Base-by-base conservation (phyloP, 2,329 filamentous ascomycete species). In the Neonectria magnoliae region DNA sequence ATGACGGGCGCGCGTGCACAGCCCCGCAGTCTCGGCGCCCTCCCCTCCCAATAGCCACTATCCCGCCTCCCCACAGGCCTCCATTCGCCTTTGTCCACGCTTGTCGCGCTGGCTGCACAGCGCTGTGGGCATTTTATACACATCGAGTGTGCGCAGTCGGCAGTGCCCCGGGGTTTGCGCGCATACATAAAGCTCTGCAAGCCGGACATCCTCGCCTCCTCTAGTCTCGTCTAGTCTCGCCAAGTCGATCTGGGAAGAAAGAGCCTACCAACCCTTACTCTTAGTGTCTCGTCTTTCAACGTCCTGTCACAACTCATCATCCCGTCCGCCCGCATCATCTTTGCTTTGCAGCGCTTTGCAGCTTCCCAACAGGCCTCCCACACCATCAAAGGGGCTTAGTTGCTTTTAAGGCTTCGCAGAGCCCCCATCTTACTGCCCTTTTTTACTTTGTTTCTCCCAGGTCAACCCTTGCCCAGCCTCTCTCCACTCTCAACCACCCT, bases 111-210 rank as follows among this genome's bases (percentile, higher is more conserved):
- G 48, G 48, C 48, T 33, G 48, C 29, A 33, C 29, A 25, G 25
- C 25, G 25, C 25, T 25, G 25, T 25, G 25, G 25, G 25, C 25
- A 25, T 25, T 25, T 25, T 5, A 25, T 6, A 25, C 25, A 25
- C 25, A 25, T 25, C 25, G 25, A 25, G 25, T 25, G 25, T 25
- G 25, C 6, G 25, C 22, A 25, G 22, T 25, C 22, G 4, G 22
- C 22, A 25, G 22, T 2, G 22, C 41, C 45, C 16, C 25, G 9
- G 27, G 5, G 56, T 59, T 53, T 48, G 31, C 57, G 54, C 51
- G 64, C 70, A 71, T 73, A 72, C 68, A 72, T 66, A 71, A 71
- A 42, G 47, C 44, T 61, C 47, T 61, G 29, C 42, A 51, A 51
- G 48, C 64, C 65, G 54, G 57, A 33, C 53, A 57, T 53, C 16